These are phyloP conservation scores for Dissophora ornata DNA, from an alignment of 192 early-diverging fungal species.

Conservation along the genomic window DNA sequence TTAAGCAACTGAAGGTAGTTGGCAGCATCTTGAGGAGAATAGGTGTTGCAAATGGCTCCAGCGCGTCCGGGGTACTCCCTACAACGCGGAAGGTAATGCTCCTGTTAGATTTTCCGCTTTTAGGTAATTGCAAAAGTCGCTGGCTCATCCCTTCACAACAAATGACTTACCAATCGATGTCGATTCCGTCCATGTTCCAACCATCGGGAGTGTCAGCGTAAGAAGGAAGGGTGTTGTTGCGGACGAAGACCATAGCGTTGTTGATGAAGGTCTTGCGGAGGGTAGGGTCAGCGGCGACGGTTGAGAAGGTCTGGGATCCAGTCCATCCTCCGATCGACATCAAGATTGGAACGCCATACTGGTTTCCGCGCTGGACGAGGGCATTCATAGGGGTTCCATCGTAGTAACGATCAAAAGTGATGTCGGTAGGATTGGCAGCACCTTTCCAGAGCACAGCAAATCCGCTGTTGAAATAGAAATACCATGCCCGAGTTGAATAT, in stretches of 20 bases:
- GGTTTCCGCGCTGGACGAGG: constrained; percentile 28
- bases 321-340: constrained; percentile 81
- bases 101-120: too few species aligned
- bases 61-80: constrained; percentile 75
- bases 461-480: constrained; percentile 6
- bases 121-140: too few species aligned
- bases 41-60: constrained; percentile 65
- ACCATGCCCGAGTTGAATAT: too few species aligned
- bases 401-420: constrained; percentile 46
- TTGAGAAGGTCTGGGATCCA: constrained; percentile 71
- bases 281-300: constrained; percentile 58
- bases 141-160: too few species aligned
- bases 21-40: constrained; percentile 63
- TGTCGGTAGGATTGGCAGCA: constrained; percentile 5
- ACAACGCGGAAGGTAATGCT: too few species aligned
- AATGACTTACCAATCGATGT: constrained; percentile 45
- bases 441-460: constrained; percentile 36
- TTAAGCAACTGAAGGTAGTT: constrained; percentile 71
- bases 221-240: constrained; percentile 22
- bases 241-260: constrained; percentile 59
- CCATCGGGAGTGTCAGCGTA: constrained; percentile 30
- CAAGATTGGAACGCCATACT: constrained; percentile 49
- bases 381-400: constrained; percentile 26
- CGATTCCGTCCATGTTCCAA: constrained; percentile 47
- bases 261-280: constrained; percentile 65